Percentiles rank a stretch among this genome's conserved stretches.
phyloP scores from a whole-genome alignment of 768 basidiomycete species.

The Tylopilus sp. region DNA sequence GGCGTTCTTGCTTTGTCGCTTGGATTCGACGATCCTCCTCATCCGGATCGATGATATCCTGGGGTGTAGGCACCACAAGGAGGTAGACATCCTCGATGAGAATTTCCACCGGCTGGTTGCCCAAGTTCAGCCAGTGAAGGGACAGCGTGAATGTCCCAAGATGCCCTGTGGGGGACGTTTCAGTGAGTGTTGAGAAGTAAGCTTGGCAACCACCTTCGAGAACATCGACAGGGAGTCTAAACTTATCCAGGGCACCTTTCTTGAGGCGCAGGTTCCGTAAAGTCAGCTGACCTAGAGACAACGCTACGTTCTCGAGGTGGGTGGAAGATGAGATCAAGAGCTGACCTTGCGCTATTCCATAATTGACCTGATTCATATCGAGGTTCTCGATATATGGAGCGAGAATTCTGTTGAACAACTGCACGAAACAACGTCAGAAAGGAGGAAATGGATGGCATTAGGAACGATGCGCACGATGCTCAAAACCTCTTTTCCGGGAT shows the following conservation, averaged over 20 bases:
- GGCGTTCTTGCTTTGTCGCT: constrained; percentile 82
- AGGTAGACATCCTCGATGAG: constrained; percentile 93
- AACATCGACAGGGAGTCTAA: constrained; percentile 92
- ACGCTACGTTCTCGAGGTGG: constrained; percentile 5
- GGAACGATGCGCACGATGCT: constrained; percentile 51
- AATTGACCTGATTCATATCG: constrained; percentile 91
- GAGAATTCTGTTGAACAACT: constrained; percentile 88
- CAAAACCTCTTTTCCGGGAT: constrained; percentile 81
- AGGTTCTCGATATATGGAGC: constrained; percentile 96
- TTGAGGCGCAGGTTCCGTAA: constrained; percentile 83
- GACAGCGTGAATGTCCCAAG: constrained; percentile 84
- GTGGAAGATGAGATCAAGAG: not conserved
- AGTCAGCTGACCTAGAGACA: constrained; percentile 61
- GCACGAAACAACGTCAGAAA: not conserved
- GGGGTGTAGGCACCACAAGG: constrained; percentile 79
- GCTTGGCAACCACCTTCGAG: constrained; percentile 61
- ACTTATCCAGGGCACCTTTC: constrained; percentile 92
- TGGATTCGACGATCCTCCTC: constrained; percentile 85
- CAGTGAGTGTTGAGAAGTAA: not conserved
- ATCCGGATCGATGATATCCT: constrained; percentile 64
- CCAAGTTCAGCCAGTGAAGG: constrained; percentile 86
- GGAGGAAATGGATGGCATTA: not conserved
- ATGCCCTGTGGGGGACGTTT: constrained; percentile 51
- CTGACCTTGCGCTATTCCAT: constrained; percentile 84
- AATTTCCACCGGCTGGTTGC: constrained; percentile 87